Conservation (phyloP, 306 rosid genomes). For the Betula pendula region DNA sequence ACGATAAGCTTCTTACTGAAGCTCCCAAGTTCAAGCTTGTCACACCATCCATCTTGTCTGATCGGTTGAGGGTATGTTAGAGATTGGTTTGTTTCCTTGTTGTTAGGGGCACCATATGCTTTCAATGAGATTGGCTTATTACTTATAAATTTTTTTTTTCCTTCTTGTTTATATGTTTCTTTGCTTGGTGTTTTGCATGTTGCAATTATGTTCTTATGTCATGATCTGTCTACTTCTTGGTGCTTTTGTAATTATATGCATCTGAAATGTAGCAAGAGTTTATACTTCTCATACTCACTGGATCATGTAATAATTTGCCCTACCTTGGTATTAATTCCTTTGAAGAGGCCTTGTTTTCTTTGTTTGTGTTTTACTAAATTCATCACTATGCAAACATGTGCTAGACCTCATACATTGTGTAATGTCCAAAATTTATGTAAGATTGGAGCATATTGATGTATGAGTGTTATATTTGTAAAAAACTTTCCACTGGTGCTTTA, state of each 20-base stretch:
- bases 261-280: not conserved
- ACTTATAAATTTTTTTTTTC: no score
- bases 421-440: not conserved
- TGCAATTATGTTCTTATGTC: not conserved
- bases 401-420: not conserved
- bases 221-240: no score
- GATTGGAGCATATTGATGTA: not conserved
- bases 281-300: not conserved
- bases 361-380: not conserved
- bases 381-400: not conserved
- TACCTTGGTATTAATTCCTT: not conserved
- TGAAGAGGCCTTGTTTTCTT: not conserved
- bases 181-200: not conserved
- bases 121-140: no score
- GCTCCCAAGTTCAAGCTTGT: constrained; percentile 32
- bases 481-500: not conserved
- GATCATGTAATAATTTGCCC: not conserved
- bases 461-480: no score
- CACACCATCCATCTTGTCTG: constrained; percentile 33
- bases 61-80: constrained; percentile 30
- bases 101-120: no score
- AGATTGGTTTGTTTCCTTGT: not conserved
- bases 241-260: no score
- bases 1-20: constrained; percentile 31
- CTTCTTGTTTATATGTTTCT: not conserved